Evolutionary conservation across 805 yeast genomes (phyloP), one percentile per base, ranked within the genome.

Genomic region (Saccharomycopsis sp.): DNA sequence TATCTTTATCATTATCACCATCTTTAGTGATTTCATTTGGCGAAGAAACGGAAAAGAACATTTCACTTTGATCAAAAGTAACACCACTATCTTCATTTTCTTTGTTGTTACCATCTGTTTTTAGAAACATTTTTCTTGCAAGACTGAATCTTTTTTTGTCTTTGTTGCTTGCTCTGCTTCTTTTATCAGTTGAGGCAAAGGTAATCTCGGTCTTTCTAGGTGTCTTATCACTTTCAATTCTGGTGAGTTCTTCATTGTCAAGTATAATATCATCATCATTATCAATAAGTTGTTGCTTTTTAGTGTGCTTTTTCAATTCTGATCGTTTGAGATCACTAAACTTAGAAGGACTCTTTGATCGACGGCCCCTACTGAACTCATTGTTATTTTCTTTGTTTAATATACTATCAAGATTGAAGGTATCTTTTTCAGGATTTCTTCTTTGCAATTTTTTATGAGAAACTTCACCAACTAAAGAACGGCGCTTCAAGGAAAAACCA

Each of bases 381-480:
- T 18, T 10, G 5, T 17, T 12, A 27, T 36, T 28, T 14, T 36
- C 39, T 29, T 21, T 27, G 20, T 29, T 20, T 12, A 25, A 8
- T 13, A 19, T 33, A 6, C 25, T 42, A 27, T 34, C 36, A 35
- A 38, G 26, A 10, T 26, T 35, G n/a, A 5, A 15, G 9, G 31
- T 18, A 8, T 30, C 28, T 12, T 15, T 15, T 2, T 12, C 15
- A 4, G 38, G 40, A 10, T 40, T 40, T 4, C 19, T 25, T 17
- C 37, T 44, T 13, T 36, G 41, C n/a, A 33, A 13, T 30, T 40
- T 43, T 21, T 41, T 30, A 15, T 20, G 36, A n/a, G 37, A 31
- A 5, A 45, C 46, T 23, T 45, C 46, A n/a, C 48, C 44, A 17
- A 45, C 39, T 23, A 45, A 42, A 14, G 43, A 39, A 15, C 48